Conservation (phyloP, 73 alveolate species). For the Paraurostyla sp. region DNA sequence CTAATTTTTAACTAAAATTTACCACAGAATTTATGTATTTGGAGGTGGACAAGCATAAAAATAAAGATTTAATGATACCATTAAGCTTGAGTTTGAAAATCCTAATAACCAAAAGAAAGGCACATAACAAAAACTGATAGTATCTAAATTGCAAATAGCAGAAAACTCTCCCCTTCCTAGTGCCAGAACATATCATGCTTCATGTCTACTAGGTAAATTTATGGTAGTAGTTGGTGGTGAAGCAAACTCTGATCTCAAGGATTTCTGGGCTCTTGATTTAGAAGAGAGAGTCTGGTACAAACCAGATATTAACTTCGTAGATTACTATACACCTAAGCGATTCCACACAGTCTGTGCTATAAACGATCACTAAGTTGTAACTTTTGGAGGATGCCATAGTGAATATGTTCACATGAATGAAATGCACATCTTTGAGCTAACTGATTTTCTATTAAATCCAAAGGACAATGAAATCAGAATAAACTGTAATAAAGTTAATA, state of each 20-base stretch:
- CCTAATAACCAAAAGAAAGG: neutral
- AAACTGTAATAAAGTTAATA: slow-evolving; percentile 16
- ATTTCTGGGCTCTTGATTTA: slow-evolving; percentile 70
- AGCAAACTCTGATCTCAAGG: slow-evolving; percentile 58
- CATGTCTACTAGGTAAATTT: slow-evolving; percentile 65
- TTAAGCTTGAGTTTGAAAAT: slow-evolving; percentile 45
- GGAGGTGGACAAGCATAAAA: slow-evolving; percentile 77
- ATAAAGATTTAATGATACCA: slow-evolving; percentile 68
- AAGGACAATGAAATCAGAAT: neutral
- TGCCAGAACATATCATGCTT: slow-evolving; percentile 79
- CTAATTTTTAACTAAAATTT: neutral
- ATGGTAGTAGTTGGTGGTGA: slow-evolving; percentile 80
- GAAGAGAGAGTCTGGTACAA: slow-evolving; percentile 61
- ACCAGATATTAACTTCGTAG: slow-evolving; percentile 27
- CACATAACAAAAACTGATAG: neutral
- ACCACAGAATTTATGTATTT: slow-evolving; percentile 65
- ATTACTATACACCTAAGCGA: slow-evolving; percentile 63
- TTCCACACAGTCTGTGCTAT: slow-evolving; percentile 71
- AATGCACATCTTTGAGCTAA: slow-evolving; percentile 60
- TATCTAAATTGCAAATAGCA: neutral
- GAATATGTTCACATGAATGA: slow-evolving; percentile 70
- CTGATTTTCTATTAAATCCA: slow-evolving; percentile 28
- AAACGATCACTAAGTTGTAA: slow-evolving; percentile 32
- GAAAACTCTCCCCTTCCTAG: slow-evolving; percentile 58
- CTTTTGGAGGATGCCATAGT: slow-evolving; percentile 78